Percentiles rank a stretch among this genome's conserved stretches.
phyloP scores from a whole-genome alignment of 2,329 filamentous ascomycete genomes.

The Orbilia brochopaga region DNA sequence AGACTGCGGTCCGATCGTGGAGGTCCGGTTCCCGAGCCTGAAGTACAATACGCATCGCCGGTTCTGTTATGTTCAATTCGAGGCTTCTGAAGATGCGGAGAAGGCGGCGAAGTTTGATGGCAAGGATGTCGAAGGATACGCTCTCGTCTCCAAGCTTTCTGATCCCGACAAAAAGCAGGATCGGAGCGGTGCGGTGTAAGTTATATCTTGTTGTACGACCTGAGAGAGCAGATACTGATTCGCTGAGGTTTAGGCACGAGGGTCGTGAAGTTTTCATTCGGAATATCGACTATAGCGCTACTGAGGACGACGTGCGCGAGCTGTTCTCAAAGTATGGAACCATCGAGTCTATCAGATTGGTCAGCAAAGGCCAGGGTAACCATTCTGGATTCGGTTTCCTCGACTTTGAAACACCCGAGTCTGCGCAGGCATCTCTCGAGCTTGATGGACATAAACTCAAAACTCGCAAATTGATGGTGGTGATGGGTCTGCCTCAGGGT shows the following conservation, averaged over 20 bases:
- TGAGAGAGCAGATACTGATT: too few relatives aligned
- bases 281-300: conserved; percentile 68
- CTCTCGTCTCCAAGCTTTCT: conserved; percentile 79
- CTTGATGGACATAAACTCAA: conserved; percentile 75
- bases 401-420: conserved; percentile 73
- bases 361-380: conserved; percentile 69
- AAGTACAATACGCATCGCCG: conserved; percentile 86
- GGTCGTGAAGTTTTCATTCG: conserved; percentile 82
- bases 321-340: conserved; percentile 77
- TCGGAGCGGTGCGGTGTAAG: conserved; percentile 73
- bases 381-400: conserved; percentile 82
- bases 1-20: conserved; percentile 79
- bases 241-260: conserved; percentile 70
- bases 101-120: conserved; percentile 76
- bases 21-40: conserved; percentile 86
- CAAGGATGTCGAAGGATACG: conserved; percentile 69
- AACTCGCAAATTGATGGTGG: conserved; percentile 70
- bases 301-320: conserved; percentile 72
- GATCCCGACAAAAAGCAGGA: conserved; percentile 78
- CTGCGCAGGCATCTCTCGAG: conserved; percentile 69
- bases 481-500: conserved; percentile 32
- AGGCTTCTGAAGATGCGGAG: conserved; percentile 69
- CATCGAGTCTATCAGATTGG: conserved; percentile 74
- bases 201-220: too few relatives aligned
- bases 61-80: conserved; percentile 96